Conservation (phyloP, 176 grass and related monocot genomes). For the Phoenix roebelenii region DNA sequence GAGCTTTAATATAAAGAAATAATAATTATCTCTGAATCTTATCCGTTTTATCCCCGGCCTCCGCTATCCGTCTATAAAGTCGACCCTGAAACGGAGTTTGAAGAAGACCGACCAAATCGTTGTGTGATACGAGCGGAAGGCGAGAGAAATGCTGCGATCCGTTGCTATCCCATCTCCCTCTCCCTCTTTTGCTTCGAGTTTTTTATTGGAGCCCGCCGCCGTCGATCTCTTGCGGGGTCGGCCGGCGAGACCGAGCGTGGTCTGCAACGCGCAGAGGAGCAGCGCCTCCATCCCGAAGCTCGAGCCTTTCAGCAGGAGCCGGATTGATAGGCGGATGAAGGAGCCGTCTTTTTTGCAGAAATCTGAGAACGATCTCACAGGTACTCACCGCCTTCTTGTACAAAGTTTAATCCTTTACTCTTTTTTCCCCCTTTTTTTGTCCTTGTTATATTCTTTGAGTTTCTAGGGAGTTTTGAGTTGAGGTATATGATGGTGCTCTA, state of each 20-base stretch:
- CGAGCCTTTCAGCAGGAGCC: constrained; percentile 59
- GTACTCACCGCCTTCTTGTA: constrained; percentile 12
- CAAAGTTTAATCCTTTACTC: no score
- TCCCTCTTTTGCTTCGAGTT: neutral
- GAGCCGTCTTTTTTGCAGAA: constrained; percentile 56
- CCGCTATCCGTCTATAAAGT: no score
- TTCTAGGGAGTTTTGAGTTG: no score
- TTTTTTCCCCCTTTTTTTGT: neutral
- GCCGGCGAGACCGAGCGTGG: constrained; percentile 9
- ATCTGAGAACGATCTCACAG: constrained; percentile 58
- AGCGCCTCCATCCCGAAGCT: constrained; percentile 64
- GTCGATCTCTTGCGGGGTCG: neutral
- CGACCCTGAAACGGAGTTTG: no score
- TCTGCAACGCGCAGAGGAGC: constrained; percentile 36
- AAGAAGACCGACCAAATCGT: no score
- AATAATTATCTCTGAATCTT: no score
- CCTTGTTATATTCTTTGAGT: no score
- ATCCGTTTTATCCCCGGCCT: no score
- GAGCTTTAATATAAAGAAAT: no score
- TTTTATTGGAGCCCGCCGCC: neutral
- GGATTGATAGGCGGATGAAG: constrained; percentile 48
- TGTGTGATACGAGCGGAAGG: no score
- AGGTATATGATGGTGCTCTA: no score
- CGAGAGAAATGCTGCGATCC: constrained; percentile 37
- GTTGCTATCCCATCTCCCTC: constrained; percentile 27